Evolutionary conservation across 176 grass and related monocot genomes (phyloP), one percentile per base, ranked within the genome.

Genomic region (Ampelocalamus luodianensis): DNA sequence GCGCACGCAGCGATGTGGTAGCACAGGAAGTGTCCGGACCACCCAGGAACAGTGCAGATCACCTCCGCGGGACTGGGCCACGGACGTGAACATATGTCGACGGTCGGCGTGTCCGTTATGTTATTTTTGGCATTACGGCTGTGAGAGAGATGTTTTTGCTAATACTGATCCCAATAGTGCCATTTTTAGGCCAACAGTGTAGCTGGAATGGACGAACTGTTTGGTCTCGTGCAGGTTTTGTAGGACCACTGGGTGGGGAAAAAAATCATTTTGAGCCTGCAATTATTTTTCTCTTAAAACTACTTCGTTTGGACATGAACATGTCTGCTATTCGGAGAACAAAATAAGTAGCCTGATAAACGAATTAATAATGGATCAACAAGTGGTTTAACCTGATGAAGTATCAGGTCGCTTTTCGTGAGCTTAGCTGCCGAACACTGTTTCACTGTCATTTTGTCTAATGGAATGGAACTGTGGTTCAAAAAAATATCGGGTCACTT

Each of bases 301-400:
- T 16, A 18, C 27, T 62, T 64, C 22, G 2, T 5, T 86, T 79
- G 42, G 42, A 20, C 77, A 22, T 17, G n/a, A 18, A 48, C 69
- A 72, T 51, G 15, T 13, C 3, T 73, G 42, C 71, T 50, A 18
- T 26, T 72, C 3, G 61, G 61, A 79, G 10, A 49, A 49, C 1
- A 42, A 72, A 45, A 76, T 24, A 76, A 49, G 43, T 38, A 73
- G 44, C 6, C 32, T 50, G 55, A 67, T 18, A 56, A 51, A 71
- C 13, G 56, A 49, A 81, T 11, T 24, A 10, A 34, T 54, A 23
- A 49, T 22, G 26, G 44, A 36, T 65, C 34, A 72, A 18, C 55
- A 65, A 72, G 36, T 55, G n/a, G 74, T 27, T 83, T 78, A 27
- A 65, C 65, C 40, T 71, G n/a, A 71, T 20, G 16, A 77, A 75